These are phyloP conservation scores for Lomentospora prolificans DNA, from an alignment of 2,329 filamentous ascomycete species.

Conservation along the genomic window DNA sequence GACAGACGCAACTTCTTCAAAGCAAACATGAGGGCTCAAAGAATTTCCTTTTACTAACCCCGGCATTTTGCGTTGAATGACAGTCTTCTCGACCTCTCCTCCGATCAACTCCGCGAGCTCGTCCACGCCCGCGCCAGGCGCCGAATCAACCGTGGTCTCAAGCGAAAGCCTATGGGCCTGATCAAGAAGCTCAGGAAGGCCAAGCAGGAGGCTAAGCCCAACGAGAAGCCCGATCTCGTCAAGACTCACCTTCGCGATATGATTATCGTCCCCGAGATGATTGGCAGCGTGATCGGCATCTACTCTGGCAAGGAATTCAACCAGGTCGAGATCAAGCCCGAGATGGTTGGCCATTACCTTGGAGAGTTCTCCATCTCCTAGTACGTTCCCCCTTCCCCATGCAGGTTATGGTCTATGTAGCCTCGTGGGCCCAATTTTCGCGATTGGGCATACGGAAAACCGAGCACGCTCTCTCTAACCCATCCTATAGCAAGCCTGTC, in stretches of 20 bases:
- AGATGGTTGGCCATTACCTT: constrained; percentile 99
- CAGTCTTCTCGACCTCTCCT: constrained; percentile 97
- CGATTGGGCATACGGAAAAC: not conserved
- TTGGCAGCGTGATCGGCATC: constrained; percentile 95
- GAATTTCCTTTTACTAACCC: not conserved
- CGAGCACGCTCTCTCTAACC: constrained; percentile 33
- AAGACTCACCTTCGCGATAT: constrained; percentile 99
- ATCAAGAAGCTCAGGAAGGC: constrained; percentile 99
- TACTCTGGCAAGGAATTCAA: constrained; percentile 99
- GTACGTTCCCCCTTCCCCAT: constrained; percentile 48
- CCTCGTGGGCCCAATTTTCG: too few relatives aligned
- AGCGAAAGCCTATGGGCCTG: constrained; percentile 99
- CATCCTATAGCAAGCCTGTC: constrained; percentile 75
- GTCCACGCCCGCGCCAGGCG: constrained; percentile 97
- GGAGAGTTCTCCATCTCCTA: constrained; percentile 99
- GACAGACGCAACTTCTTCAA: too few relatives aligned
- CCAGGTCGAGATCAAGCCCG: constrained; percentile 99
- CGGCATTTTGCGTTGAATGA: not conserved
- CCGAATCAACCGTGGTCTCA: constrained; percentile 98
- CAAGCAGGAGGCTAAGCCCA: constrained; percentile 97
- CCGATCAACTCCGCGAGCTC: constrained; percentile 97
- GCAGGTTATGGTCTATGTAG: not conserved
- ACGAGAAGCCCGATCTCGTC: constrained; percentile 99
- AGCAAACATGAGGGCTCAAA: too few relatives aligned
- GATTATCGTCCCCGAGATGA: constrained; percentile 99